Evolutionary conservation across 805 yeast genomes (phyloP).

Genomic region (Candida tammaniensis): DNA sequence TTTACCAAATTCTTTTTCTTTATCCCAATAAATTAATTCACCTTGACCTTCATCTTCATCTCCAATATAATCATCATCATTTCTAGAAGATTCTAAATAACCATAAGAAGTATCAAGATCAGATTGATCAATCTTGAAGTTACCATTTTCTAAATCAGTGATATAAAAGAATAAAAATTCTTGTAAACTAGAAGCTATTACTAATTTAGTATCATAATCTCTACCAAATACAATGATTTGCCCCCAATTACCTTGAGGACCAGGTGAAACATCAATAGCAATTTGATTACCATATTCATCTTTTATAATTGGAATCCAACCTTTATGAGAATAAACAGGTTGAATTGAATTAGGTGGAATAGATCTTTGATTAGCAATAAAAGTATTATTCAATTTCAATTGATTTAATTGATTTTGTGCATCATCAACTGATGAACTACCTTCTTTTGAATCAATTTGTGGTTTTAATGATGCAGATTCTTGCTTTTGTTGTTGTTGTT

Average conservation of each 20-base stretch:
- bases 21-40: slow-evolving; percentile 37
- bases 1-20: slow-evolving; percentile 32
- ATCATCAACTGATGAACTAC: slow-evolving; percentile 16
- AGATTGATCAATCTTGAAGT: slow-evolving; percentile 36
- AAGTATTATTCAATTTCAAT: slow-evolving; percentile 18
- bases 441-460: slow-evolving; percentile 8
- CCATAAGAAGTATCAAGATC: slow-evolving; percentile 32
- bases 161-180: slow-evolving; percentile 40
- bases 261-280: slow-evolving; percentile 42
- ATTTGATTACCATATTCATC: slow-evolving; percentile 44
- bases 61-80: slow-evolving; percentile 40
- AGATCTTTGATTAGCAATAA: slow-evolving; percentile 33
- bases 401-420: slow-evolving; percentile 11
- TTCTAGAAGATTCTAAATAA: slow-evolving; percentile 33
- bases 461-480: slow-evolving; percentile 3
- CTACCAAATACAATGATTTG: slow-evolving; percentile 44
- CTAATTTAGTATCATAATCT: slow-evolving; percentile 43
- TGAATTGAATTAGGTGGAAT: slow-evolving; percentile 39
- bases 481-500: slow-evolving; percentile 20
- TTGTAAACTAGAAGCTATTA: slow-evolving; percentile 34
- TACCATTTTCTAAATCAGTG: slow-evolving; percentile 40
- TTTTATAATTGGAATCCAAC: slow-evolving; percentile 42
- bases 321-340: slow-evolving; percentile 32
- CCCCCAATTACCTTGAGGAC: slow-evolving; percentile 38
- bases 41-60: slow-evolving; percentile 47